phyloP scores from a whole-genome alignment of 148 eudicot species.

The Dysphania ambrosioides region DNA sequence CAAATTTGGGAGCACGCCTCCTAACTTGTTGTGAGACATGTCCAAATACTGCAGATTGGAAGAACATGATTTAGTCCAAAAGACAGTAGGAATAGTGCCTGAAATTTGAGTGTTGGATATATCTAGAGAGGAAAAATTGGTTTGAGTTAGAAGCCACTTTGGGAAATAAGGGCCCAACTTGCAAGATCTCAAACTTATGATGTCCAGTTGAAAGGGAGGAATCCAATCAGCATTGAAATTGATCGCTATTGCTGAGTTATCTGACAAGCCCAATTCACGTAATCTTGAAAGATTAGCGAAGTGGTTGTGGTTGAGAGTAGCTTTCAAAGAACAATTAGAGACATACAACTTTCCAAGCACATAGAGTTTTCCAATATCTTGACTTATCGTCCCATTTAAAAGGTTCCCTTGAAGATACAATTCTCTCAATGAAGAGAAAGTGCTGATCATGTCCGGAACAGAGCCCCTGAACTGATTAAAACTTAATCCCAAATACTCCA shows the following conservation, averaged over 20 bases:
- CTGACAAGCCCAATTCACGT: conserved; percentile 14
- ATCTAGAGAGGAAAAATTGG: neutral
- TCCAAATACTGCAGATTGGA: neutral
- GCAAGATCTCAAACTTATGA: conserved; percentile 4
- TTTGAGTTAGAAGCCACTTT: conserved; percentile 20
- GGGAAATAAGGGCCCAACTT: conserved; percentile 13
- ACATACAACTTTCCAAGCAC: conserved; percentile 21
- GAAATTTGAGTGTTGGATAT: conserved; percentile 12
- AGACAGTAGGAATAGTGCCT: conserved; percentile 8
- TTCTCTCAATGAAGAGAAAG: conserved; percentile 12
- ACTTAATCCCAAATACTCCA: conserved; percentile 16
- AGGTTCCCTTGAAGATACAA: conserved; percentile 15
- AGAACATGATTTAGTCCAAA: conserved; percentile 11
- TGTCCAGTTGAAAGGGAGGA: conserved; percentile 15
- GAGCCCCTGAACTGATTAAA: conserved; percentile 14
- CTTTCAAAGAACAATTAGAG: conserved; percentile 24
- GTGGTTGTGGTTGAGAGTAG: conserved; percentile 22
- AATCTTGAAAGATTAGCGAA: conserved; percentile 27
- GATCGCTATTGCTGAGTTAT: conserved; percentile 20
- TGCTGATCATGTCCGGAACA: conserved; percentile 16
- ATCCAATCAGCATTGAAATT: conserved; percentile 14
- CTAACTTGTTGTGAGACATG: conserved; percentile 8
- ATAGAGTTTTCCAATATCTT: conserved; percentile 22
- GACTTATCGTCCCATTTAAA: conserved; percentile 19
- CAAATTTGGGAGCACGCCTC: conserved; percentile 11